Percentiles rank a stretch among this genome's conserved stretches.
These are phyloP conservation scores for Leccinum aurantiacum DNA, from an alignment of 768 basidiomycete genomes.

Conservation along the genomic window DNA sequence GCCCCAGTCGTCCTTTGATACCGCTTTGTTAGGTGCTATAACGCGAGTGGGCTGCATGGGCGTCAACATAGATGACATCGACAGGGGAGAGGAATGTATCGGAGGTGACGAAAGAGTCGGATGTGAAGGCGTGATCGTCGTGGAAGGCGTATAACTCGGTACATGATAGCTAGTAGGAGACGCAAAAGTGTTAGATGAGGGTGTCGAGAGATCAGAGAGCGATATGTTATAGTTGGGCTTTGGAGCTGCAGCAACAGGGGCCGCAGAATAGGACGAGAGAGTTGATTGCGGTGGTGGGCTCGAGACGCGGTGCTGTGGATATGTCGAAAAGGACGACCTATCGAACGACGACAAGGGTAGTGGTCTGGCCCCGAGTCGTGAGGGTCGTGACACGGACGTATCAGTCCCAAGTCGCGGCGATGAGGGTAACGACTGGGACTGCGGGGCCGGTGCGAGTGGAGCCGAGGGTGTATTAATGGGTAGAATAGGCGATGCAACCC, in stretches of 20 bases:
- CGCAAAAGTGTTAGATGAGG: constrained; percentile 18
- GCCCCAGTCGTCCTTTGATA: constrained; percentile 70
- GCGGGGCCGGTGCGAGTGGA: constrained; percentile 8
- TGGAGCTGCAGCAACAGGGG: constrained; percentile 15
- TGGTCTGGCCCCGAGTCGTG: constrained; percentile 42
- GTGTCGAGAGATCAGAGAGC: constrained; percentile 32
- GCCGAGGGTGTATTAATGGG: constrained; percentile 18
- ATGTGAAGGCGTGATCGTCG: constrained; percentile 20
- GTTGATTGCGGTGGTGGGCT: constrained; percentile 22
- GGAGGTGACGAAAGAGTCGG: constrained; percentile 32
- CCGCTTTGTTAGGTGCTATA: constrained; percentile 41
- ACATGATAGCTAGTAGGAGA: constrained; percentile 14
- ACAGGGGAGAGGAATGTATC: constrained; percentile 28
- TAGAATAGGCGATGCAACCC: constrained; percentile 14
- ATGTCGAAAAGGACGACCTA: constrained; percentile 26
- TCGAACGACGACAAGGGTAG: constrained; percentile 38
- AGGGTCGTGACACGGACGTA: constrained; percentile 32
- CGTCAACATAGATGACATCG: constrained; percentile 54
- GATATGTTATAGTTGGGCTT: constrained; percentile 64
- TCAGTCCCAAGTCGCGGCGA: constrained; percentile 38
- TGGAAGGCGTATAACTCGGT: constrained; percentile 19
- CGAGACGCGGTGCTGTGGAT: constrained; percentile 23
- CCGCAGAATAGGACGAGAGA: constrained; percentile 11
- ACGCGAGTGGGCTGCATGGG: constrained; percentile 55
- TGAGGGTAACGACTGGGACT: constrained; percentile 40